A percentile compares a stretch with the other conserved stretches of the same genome.
These are phyloP conservation scores for Capsella bursapastoris DNA, from an alignment of 345 rosid species.

Conservation along the genomic window DNA sequence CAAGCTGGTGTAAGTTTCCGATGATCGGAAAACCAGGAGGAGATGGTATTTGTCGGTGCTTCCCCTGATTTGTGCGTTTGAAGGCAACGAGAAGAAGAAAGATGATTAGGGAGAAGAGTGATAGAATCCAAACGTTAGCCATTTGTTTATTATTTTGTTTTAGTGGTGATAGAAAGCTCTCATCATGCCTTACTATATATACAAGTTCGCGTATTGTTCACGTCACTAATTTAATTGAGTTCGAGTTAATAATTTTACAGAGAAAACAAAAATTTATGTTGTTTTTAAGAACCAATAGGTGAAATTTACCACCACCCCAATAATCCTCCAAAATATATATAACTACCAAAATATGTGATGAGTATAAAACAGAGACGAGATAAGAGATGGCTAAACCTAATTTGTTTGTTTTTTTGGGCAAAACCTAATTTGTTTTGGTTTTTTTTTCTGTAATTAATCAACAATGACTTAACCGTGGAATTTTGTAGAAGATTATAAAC, in stretches of 20 bases:
- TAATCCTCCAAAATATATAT: too few species aligned
- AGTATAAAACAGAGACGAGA: too few species aligned
- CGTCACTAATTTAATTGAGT: not conserved
- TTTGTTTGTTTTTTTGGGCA: not conserved
- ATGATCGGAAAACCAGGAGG: constrained; percentile 36
- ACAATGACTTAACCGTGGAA: not conserved
- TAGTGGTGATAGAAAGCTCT: not conserved
- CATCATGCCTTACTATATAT: not conserved
- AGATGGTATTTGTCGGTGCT: not conserved
- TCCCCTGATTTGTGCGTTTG: constrained; percentile 4
- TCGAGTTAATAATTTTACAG: too few species aligned
- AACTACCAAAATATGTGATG: too few species aligned
- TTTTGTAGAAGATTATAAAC: too few species aligned
- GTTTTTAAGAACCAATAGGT: too few species aligned
- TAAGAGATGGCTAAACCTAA: not conserved
- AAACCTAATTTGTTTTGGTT: too few species aligned
- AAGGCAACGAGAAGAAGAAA: constrained; percentile 15
- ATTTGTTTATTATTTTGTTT: not conserved
- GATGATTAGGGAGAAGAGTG: constrained; percentile 1
- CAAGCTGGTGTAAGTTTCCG: constrained; percentile 46
- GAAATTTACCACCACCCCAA: too few species aligned
- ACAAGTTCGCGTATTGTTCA: not conserved
- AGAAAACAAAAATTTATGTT: too few species aligned
- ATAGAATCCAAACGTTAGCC: constrained; percentile 12
- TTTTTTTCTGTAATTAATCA: too few species aligned